These are phyloP conservation scores for Afroboletus lepidellus DNA, from an alignment of 1,284 basidiomycete genomes.

Conservation along the genomic window DNA sequence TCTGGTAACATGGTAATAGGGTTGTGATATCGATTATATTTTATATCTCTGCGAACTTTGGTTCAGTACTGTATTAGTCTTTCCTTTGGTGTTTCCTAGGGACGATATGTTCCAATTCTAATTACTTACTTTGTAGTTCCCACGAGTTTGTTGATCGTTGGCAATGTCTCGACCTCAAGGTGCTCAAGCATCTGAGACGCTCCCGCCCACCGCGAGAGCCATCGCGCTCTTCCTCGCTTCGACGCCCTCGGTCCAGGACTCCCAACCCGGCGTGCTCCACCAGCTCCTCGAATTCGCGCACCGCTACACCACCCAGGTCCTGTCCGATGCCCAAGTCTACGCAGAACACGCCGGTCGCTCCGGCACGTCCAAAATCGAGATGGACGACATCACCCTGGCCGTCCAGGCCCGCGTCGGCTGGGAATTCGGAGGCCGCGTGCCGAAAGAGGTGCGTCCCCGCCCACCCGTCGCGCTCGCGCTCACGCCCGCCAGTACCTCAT, in stretches of 20 bases:
- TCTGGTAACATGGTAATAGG: slow-evolving; percentile 5
- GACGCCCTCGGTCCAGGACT: slow-evolving; percentile 90
- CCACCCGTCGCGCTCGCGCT: neutral
- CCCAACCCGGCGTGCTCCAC: slow-evolving; percentile 90
- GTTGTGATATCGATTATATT: slow-evolving; percentile 23
- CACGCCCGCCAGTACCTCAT: slow-evolving; percentile 70
- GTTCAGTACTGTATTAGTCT: slow-evolving; percentile 14
- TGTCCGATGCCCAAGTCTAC: slow-evolving; percentile 89
- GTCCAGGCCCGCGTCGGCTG: slow-evolving; percentile 93
- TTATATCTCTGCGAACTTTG: slow-evolving; percentile 26
- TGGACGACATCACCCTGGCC: slow-evolving; percentile 89
- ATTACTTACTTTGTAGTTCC: slow-evolving; percentile 8
- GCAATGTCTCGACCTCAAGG: slow-evolving; percentile 56
- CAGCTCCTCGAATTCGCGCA: slow-evolving; percentile 96
- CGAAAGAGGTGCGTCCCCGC: slow-evolving; percentile 77
- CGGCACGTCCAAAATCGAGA: slow-evolving; percentile 66
- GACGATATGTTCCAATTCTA: slow-evolving; percentile 13
- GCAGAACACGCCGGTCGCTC: slow-evolving; percentile 87
- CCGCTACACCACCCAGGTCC: slow-evolving; percentile 90
- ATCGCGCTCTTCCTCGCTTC: slow-evolving; percentile 92
- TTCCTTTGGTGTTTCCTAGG: slow-evolving; percentile 2
- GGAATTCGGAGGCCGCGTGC: slow-evolving; percentile 90
- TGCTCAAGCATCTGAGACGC: slow-evolving; percentile 51
- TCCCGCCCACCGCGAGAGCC: slow-evolving; percentile 88
- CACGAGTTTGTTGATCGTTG: neutral